phyloP scores from a whole-genome alignment of 352 stramenopile genomes.

The Pythium rishiriense region DNA sequence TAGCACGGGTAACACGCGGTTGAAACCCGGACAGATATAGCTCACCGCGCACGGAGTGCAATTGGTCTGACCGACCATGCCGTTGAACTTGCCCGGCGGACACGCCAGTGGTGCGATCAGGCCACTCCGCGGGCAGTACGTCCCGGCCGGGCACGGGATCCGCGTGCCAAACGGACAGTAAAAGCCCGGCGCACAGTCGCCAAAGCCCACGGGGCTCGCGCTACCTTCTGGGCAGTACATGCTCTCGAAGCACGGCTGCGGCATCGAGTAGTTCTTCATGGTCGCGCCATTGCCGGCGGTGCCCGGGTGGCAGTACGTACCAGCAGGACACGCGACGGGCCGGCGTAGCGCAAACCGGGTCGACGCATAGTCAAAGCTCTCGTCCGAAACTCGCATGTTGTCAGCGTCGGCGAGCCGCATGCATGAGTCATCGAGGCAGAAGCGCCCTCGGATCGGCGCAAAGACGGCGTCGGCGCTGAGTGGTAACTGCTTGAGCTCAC shows the following conservation, averaged over 20 bases:
- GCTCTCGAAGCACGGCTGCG: conserved; percentile 86
- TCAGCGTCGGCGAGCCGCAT: conserved; percentile 82
- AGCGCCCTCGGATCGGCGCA: conserved; percentile 87
- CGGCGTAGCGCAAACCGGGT: conserved; percentile 74
- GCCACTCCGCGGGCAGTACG: conserved; percentile 89
- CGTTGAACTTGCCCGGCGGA: conserved; percentile 92
- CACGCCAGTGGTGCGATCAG: conserved; percentile 88
- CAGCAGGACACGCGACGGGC: conserved; percentile 84
- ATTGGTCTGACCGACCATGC: conserved; percentile 87
- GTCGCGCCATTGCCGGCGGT: conserved; percentile 70
- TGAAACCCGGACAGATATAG: conserved; percentile 94
- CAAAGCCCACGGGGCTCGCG: conserved; percentile 73
- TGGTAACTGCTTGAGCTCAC: conserved; percentile 91
- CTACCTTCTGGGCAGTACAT: conserved; percentile 94
- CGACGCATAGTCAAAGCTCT: conserved; percentile 85
- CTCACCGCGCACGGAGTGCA: conserved; percentile 91
- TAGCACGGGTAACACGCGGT: conserved; percentile 87
- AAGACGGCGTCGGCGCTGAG: conserved; percentile 77
- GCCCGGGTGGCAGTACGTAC: conserved; percentile 89
- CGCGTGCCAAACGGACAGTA: conserved; percentile 92
- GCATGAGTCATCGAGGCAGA: conserved; percentile 93
- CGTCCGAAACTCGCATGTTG: conserved; percentile 71
- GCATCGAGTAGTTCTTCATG: conserved; percentile 89
- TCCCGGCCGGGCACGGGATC: conserved; percentile 90
- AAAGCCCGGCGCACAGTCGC: conserved; percentile 85